Evolutionary conservation across 441 rosid genomes (phyloP), one percentile per base, ranked within the genome.

Genomic region (Gossypium gossypioides): DNA sequence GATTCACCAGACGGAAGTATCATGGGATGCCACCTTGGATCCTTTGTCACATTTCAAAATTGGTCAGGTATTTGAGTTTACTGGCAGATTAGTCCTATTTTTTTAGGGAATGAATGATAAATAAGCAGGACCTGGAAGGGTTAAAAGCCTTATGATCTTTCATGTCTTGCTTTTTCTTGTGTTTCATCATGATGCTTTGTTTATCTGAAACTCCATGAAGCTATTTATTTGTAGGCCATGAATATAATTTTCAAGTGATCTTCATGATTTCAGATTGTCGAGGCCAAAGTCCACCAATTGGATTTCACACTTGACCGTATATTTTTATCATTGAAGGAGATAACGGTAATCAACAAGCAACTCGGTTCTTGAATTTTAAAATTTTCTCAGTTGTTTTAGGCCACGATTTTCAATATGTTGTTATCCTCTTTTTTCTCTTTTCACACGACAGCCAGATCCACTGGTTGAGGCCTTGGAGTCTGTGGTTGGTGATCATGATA

Each of bases 21-120:
- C 99, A 72, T 94, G 97, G 99, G 94, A 90, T 89, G 91, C 92
- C 72, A 87, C 96, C 16, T 84, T 90, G 83, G 95, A 91, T 80
- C 91, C 96, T 76, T 84, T 85, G 59, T 85, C 96, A 64, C 82
- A 75, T 84, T 89, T 88, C 75, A 88, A 89, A 84, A 80, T 90
- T 75, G 99, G 93, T 58, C 97, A 94, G 99, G 99, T 90, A 87
- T 58, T 74, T 77, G 29, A 21, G 44, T 70, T 76, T 71, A 12
- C 27, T 68, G 22, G 62, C 15, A 73, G 32, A 29, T 62, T 40
- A 56, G 74, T 42, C 24, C 57, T 2, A 32, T 22, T 69, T 0
- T 27, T 59, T 40, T 59, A 19, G 29, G 54, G 40, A 65, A 58
- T 57, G 59, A n/a, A 61, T 69, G 71, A 61, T 46, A 22, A 68